Evolutionary conservation across 768 basidiomycete genomes (phyloP), one percentile per base, ranked within the genome.

Genomic region (Lentinus tigrinus): DNA sequence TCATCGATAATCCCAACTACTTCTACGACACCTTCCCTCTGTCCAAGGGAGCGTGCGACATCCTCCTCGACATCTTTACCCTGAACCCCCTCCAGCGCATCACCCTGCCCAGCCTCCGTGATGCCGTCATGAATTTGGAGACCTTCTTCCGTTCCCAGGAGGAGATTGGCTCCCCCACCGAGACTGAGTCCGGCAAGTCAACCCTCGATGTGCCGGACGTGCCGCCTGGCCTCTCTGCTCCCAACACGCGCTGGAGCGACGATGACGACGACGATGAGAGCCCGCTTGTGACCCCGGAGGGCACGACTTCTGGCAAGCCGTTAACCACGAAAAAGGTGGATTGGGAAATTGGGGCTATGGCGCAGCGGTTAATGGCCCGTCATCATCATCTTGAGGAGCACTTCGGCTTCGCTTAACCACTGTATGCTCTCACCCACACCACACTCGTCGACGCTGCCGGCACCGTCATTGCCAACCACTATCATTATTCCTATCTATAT

Each of bases 21-120:
- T 80, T 94, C 42, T 78, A 79, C 46, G 72, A 80, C 26, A 84
- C 84, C 57, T 78, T 93, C 17, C 91, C 90, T 26, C 88, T 94
- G 66, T 92, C 91, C 11, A 62, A 73, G 39, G 81, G 78, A 14
- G 80, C 83, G 64, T 86, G 89, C 70, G 66, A 68, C 0, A 80
- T 93, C 63, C 77, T 95, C 66, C 85, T 86, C 67, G 78, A 78
- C 52, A 83, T 64, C 51, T 59, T 70, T 52, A 34, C 39, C 36
- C 43, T 50, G 36, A 53, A 64, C n/a, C 60, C 65, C 24, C 13
- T 34, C 6, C 47, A 54, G 24, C 58, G 67, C 50, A 60, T 67
- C 51, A 54, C 57, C 42, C 47, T 70, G 37, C 37, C 26, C 26
- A 57, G 31, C 23, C 52, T 70, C 21, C 63, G 65, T 34, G 37